A percentile compares a stretch with the other conserved stretches of the same genome.
phyloP scores from a whole-genome alignment of 1,139 yeast species.

The Suhomyces choctaworum region DNA sequence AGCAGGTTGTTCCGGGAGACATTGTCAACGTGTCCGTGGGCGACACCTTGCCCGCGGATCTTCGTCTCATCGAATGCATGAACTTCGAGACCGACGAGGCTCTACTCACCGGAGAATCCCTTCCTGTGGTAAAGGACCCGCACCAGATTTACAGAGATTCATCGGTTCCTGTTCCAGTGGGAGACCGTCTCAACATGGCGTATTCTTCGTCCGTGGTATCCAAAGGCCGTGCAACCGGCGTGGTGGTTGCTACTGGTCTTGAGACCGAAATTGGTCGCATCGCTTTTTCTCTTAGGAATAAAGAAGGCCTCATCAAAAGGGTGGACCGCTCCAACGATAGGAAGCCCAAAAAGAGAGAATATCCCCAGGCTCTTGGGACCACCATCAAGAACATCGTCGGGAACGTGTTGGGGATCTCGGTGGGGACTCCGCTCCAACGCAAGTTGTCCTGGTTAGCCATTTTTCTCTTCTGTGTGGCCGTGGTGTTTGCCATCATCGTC shows the following conservation, averaged over 20 bases:
- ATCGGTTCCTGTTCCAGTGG: conserved; percentile 36
- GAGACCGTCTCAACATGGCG: conserved; percentile 47
- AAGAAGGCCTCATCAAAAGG: conserved; percentile 25
- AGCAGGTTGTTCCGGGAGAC: conserved; percentile 53
- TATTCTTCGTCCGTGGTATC: conserved; percentile 47
- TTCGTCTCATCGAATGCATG: conserved; percentile 39
- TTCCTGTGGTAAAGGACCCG: conserved; percentile 38
- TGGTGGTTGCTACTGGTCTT: conserved; percentile 49
- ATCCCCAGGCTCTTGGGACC: conserved; percentile 44
- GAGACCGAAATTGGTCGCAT: conserved; percentile 52
- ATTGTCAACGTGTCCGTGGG: conserved; percentile 45
- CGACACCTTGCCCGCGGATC: conserved; percentile 53
- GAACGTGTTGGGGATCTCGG: conserved; percentile 37
- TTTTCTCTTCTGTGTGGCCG: conserved; percentile 40
- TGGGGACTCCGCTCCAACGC: conserved; percentile 47
- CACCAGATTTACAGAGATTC: conserved; percentile 24
- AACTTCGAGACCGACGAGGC: conserved; percentile 53
- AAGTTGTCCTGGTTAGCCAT: conserved; percentile 48
- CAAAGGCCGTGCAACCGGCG: conserved; percentile 49
- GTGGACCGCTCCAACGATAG: conserved; percentile 26
- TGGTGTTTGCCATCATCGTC: conserved; percentile 40
- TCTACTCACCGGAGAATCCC: conserved; percentile 54
- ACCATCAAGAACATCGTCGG: conserved; percentile 41
- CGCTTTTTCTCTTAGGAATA: conserved; percentile 37
- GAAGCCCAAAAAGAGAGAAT: conserved; percentile 43